Evolutionary conservation across 345 rosid genomes (phyloP).

Genomic region (Lenwebbia sp.): DNA sequence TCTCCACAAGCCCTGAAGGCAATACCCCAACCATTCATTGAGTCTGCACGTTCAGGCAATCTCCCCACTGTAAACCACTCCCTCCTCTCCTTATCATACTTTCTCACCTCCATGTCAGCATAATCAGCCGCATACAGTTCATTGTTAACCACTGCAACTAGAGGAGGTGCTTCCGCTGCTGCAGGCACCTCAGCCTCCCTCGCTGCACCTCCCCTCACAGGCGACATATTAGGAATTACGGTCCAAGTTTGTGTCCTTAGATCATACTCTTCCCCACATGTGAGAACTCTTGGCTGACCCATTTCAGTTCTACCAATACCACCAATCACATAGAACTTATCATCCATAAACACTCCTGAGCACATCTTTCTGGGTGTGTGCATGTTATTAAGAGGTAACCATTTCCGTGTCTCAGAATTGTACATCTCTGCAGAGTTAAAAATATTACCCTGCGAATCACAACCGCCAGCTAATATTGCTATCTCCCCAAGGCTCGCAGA

Average conservation of each 20-base stretch:
- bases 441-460: constrained; percentile 50
- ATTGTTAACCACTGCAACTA: constrained; percentile 76
- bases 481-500: constrained; percentile 87
- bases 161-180: constrained; percentile 80
- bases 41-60: constrained; percentile 75
- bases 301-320: constrained; percentile 56
- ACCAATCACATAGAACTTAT: constrained; percentile 82
- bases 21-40: constrained; percentile 95
- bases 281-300: constrained; percentile 21
- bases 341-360: constrained; percentile 86
- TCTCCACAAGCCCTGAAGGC: constrained; percentile 94
- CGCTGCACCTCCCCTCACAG: constrained; percentile 40
- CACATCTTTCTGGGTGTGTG: constrained; percentile 83
- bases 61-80: constrained; percentile 62
- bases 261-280: constrained; percentile 83
- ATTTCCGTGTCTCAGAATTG: constrained; percentile 71
- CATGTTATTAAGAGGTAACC: constrained; percentile 66
- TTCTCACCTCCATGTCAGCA: constrained; percentile 70
- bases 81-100: constrained; percentile 51
- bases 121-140: constrained; percentile 80
- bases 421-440: constrained; percentile 74
- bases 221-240: constrained; percentile 67
- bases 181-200: constrained; percentile 37
- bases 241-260: constrained; percentile 64
- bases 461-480: constrained; percentile 87